phyloP scores from a whole-genome alignment of 2,329 filamentous ascomycete species.

The Diplodia corticola region DNA sequence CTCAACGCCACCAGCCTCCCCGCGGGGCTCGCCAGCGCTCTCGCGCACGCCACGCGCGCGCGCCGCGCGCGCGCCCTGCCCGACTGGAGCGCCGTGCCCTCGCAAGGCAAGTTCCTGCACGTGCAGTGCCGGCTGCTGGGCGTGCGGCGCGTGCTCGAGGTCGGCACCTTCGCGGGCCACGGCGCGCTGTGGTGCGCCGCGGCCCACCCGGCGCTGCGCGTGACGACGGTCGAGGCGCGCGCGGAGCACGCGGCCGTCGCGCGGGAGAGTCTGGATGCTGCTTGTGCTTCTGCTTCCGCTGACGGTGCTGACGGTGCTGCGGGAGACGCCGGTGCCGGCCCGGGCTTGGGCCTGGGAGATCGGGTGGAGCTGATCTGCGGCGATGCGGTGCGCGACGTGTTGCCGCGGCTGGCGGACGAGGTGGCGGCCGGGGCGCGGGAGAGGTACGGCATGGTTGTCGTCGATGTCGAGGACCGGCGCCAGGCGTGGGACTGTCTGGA shows the following conservation, averaged over 20 bases:
- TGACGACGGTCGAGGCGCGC: constrained; percentile 56
- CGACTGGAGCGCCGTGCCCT: constrained; percentile 37
- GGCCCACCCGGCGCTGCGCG: constrained; percentile 39
- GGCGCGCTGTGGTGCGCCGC: constrained; percentile 55
- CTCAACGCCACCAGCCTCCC: too few species aligned
- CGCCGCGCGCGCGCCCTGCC: constrained; percentile 34
- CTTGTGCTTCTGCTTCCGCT: too few species aligned
- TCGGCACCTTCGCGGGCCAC: constrained; percentile 59
- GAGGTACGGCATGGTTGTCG: constrained; percentile 54
- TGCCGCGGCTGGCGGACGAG: constrained; percentile 45
- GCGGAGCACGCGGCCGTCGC: constrained; percentile 50
- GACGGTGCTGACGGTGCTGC: too few species aligned
- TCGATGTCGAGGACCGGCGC: constrained; percentile 53
- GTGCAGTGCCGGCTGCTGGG: constrained; percentile 34
- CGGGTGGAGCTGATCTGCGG: constrained; percentile 50
- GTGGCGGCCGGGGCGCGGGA: constrained; percentile 41
- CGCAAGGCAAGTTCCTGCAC: constrained; percentile 39
- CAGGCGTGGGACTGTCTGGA: constrained; percentile 55
- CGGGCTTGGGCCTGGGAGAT: constrained; percentile 45
- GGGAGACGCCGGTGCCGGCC: too few species aligned
- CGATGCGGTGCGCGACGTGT: constrained; percentile 45
- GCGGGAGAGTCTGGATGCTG: constrained; percentile 45
- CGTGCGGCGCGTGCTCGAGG: constrained; percentile 47
- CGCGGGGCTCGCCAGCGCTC: too few species aligned
- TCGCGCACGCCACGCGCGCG: too few species aligned